Base-by-base conservation (phyloP, 441 rosid genomes). In the Adansonia gregorii region DNA sequence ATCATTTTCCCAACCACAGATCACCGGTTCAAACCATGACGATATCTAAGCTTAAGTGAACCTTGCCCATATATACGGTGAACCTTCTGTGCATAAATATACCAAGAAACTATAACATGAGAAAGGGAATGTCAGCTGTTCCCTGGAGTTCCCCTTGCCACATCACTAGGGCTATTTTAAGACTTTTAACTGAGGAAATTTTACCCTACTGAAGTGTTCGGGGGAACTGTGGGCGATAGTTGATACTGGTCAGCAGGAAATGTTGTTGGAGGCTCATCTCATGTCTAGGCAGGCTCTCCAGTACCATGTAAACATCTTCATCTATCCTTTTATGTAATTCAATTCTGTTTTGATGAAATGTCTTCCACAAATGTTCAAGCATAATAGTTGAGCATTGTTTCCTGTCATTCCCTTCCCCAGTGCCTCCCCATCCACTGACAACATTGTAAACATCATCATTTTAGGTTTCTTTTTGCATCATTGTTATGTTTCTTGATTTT, bases 91-190 rank as follows among this genome's bases (percentile, higher is more conserved):
- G 12, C 35, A 43, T 55, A 11, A 11, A 1, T 63, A 41, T 17
- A 55, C 54, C 35, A 49, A 48, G 14, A 51, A 59, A 73, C 49
- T 27, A 45, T 51, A 54, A 69, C 11, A 12, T 24, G 14, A 78
- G 39, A 8, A 55, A 59, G 43, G 67, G 10, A 14, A 27, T 3
- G 78, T 84, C 82, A 77, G 59, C 74, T 81, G 65, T 78, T 83
- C 68, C 82, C 89, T 75, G 79, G 86, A 81, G 89, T 86, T 80
- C 85, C 87, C 85, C 70, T 74, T 82, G 83, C 43, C 89, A 87
- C 86, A 84, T 87, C 90, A 87, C 52, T 81, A 80, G 74, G 81
- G 74, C 14, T 76, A 72, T 76, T 59, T 74, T 45, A 82, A 78
- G 10, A 84, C 83, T 75, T 77, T 67, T 83, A 83, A 80, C 6